These are phyloP conservation scores for Artemisia argyi DNA, from an alignment of 129 eudicot genomes.

Conservation along the genomic window DNA sequence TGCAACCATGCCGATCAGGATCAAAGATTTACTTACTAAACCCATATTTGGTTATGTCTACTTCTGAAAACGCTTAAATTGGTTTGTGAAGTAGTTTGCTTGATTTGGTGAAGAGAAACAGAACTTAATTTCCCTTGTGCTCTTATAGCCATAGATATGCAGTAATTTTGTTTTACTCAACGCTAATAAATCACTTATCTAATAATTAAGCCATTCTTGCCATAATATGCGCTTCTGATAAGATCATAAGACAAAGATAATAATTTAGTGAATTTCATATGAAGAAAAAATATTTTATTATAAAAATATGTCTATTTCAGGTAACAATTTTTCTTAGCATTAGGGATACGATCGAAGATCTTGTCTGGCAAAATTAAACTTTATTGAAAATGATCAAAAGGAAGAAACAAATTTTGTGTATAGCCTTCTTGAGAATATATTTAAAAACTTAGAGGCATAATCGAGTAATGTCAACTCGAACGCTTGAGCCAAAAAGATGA, in stretches of 20 bases:
- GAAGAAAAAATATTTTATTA: background rate
- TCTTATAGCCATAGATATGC: slow-evolving; percentile 25
- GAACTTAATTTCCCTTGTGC: background rate
- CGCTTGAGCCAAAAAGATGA: background rate
- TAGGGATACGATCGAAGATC: background rate
- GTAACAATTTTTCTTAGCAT: background rate
- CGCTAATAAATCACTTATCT: background rate
- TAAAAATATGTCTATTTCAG: background rate
- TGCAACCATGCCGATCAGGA: slow-evolving; percentile 26
- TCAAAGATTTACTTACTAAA: slow-evolving; percentile 12
- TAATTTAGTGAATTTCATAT: background rate
- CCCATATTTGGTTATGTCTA: slow-evolving; percentile 9
- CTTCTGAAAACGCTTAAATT: background rate
- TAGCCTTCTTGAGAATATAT: background rate
- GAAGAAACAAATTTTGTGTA: background rate
- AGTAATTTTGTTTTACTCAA: too few species aligned
- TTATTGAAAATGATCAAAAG: background rate
- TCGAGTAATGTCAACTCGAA: background rate
- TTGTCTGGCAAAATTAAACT: background rate
- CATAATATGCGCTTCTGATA: background rate
- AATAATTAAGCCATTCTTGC: background rate
- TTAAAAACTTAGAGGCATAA: background rate
- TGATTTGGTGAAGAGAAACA: slow-evolving; percentile 11
- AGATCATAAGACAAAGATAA: background rate
- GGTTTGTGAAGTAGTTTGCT: slow-evolving; percentile 1